Conservation (phyloP, 768 basidiomycete genomes). For the Xerocomellus dryophilus region DNA sequence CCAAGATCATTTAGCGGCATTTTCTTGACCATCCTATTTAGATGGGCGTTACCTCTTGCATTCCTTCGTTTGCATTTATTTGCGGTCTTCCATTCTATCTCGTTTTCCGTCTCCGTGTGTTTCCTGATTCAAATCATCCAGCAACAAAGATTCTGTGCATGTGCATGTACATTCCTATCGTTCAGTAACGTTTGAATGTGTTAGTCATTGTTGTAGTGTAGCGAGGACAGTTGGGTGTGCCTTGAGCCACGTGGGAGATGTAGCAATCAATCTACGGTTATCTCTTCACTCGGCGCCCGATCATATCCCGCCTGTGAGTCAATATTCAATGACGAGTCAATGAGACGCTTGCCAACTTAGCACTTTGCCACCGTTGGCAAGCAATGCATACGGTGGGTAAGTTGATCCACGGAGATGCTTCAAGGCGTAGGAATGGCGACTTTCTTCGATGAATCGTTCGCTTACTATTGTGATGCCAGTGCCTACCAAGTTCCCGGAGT, state of each 20-base stretch:
- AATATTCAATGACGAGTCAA: not conserved
- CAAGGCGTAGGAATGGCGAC: not conserved
- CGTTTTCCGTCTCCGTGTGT: conserved; percentile 7
- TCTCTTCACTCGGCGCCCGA: not conserved
- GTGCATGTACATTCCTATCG: conserved; percentile 28
- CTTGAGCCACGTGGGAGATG: conserved; percentile 5
- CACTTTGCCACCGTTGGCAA: conserved; percentile 11
- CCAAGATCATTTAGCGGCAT: not conserved
- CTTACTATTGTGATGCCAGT: not conserved
- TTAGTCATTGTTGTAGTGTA: conserved; percentile 29
- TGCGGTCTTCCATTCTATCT: conserved; percentile 8
- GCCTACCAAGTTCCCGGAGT: not conserved
- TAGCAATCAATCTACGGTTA: not conserved
- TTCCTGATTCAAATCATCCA: conserved; percentile 19
- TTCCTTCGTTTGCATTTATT: conserved; percentile 21
- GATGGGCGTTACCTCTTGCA: not conserved
- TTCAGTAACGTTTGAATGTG: conserved; percentile 27
- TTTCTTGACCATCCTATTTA: not conserved
- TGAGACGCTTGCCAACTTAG: conserved; percentile 7
- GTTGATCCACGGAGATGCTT: not conserved
- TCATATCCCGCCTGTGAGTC: not conserved
- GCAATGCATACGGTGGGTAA: conserved; percentile 9
- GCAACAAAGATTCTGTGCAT: conserved; percentile 23
- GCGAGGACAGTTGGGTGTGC: conserved; percentile 12
- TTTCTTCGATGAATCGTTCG: not conserved